Evolutionary conservation across 768 basidiomycete species (phyloP), one percentile per base, ranked within the genome.

Genomic region (Cubamyces sp.): DNA sequence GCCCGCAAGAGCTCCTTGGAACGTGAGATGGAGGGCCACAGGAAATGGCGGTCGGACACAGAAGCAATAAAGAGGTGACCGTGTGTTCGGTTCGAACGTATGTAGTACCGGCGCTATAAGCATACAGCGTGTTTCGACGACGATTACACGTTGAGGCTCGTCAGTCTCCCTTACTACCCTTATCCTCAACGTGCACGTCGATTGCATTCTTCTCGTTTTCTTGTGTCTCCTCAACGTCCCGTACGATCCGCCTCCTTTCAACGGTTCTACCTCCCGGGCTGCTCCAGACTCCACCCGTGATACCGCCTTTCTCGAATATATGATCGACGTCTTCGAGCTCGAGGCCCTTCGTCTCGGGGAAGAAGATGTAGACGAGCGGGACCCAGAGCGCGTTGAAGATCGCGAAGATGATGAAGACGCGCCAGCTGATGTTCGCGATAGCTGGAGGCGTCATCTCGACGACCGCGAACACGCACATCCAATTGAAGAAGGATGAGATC

Each of bases 321-420:
- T 75, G 71, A 43, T 79, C 75, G 23, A 77, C 71, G 55, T 76
- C 76, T 56, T 79, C 78, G 28, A 78, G 69, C 60, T 79, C 75
- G 16, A 77, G 70, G 5, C 76, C 76, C 49, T 74, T 69, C 25
- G 77, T 79, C 63, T 69, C 66, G n/a, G 70, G 66, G 67, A 74
- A 74, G 66, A 74, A 74, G 25, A 66, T 46, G 55, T 74, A 76
- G 23, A 78, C 76, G 19, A 81, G 68, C 3, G 77, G 76, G 14
- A 80, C 75, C 76, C 77, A 80, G 46, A 75, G 73, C 23, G 78
- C 77, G 65, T 80, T 81, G 66, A 79, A 76, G 16, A 78, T 71
- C 11, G 78, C 78, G 61, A 81, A 81, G 37, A 81, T 77, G 61
- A 79, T 76, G 72, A 79, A 82, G 4, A 80, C 77, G 26, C 75